Conservation (phyloP, 1,284 basidiomycete species). For the Phlebopus sp. region DNA sequence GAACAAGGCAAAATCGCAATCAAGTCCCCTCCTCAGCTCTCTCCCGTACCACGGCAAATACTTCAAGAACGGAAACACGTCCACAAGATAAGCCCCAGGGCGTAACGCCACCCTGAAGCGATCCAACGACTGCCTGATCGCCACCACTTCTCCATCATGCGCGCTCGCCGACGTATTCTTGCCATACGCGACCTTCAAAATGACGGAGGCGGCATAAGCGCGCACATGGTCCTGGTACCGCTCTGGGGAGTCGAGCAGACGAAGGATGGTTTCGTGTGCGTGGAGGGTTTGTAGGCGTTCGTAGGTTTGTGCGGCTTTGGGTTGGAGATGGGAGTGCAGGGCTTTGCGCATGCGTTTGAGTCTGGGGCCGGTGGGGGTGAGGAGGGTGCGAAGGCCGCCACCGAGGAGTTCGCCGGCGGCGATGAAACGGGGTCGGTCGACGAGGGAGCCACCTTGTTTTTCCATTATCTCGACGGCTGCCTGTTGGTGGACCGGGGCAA, state of each 20-base stretch:
- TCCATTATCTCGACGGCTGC: conserved; percentile 31
- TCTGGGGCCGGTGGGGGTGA: conserved; percentile 18
- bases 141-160: conserved; percentile 54
- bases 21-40: conserved; percentile 50
- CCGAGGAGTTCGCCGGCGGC: conserved; percentile 27
- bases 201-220: conserved; percentile 56
- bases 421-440: conserved; percentile 30
- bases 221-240: conserved; percentile 31
- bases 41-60: conserved; percentile 30
- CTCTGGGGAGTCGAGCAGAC: conserved; percentile 36
- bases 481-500: too few species aligned
- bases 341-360: conserved; percentile 31
- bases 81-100: conserved; percentile 56
- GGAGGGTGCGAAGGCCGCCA: conserved; percentile 21
- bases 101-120: conserved; percentile 48
- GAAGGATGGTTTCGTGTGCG: conserved; percentile 35
- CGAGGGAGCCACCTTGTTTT: conserved; percentile 26
- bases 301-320: conserved; percentile 32
- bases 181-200: conserved; percentile 64
- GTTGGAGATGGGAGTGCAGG: conserved; percentile 39
- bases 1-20: too few species aligned
- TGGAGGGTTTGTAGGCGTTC: conserved; percentile 32
- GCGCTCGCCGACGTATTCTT: conserved; percentile 46
- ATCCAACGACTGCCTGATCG: conserved; percentile 46
- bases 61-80: conserved; percentile 52